Percentiles rank a stretch among this genome's conserved stretches.
Evolutionary conservation across 2,329 filamentous ascomycete species (phyloP).

Genomic region (Hypoxylon sp.): DNA sequence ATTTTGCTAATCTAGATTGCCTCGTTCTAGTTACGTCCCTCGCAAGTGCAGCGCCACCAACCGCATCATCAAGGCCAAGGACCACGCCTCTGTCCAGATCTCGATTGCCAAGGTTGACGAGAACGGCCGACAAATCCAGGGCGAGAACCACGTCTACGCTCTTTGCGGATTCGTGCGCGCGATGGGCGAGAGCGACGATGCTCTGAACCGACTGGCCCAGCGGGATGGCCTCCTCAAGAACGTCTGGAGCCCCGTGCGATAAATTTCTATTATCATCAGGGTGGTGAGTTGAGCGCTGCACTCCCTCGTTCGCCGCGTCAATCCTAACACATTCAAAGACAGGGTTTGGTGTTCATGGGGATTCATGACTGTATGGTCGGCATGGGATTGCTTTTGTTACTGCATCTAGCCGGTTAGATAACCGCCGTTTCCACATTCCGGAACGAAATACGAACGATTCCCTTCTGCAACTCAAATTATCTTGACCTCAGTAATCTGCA

Average conservation of each 20-base stretch:
- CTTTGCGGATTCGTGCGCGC: conserved; percentile 97
- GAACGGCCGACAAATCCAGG: conserved; percentile 92
- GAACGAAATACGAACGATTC: conserved; percentile 49
- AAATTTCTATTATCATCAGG: conserved; percentile 55
- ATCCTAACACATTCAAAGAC: conserved; percentile 36
- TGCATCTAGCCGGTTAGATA: conserved; percentile 54
- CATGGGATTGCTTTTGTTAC: conserved; percentile 52
- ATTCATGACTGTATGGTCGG: conserved; percentile 52
- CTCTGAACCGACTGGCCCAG: conserved; percentile 95
- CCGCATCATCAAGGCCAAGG: conserved; percentile 99
- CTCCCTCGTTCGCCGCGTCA: background rate
- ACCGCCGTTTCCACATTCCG: conserved; percentile 43
- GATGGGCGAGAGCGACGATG: conserved; percentile 98
- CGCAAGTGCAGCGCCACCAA: conserved; percentile 99
- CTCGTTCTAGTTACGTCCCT: conserved; percentile 84
- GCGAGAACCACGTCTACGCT: conserved; percentile 98
- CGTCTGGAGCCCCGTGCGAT: conserved; percentile 88
- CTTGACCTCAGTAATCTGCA: conserved; percentile 34
- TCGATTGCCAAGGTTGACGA: conserved; percentile 98
- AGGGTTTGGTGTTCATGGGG: conserved; percentile 53
- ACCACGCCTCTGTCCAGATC: conserved; percentile 98
- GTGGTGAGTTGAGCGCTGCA: conserved; percentile 39
- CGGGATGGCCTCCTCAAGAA: conserved; percentile 96
- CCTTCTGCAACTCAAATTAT: conserved; percentile 40
- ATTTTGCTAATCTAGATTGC: conserved; percentile 31